Evolutionary conservation across 2,329 filamentous ascomycete species (phyloP).

Genomic region (Phialophora verrucosa): DNA sequence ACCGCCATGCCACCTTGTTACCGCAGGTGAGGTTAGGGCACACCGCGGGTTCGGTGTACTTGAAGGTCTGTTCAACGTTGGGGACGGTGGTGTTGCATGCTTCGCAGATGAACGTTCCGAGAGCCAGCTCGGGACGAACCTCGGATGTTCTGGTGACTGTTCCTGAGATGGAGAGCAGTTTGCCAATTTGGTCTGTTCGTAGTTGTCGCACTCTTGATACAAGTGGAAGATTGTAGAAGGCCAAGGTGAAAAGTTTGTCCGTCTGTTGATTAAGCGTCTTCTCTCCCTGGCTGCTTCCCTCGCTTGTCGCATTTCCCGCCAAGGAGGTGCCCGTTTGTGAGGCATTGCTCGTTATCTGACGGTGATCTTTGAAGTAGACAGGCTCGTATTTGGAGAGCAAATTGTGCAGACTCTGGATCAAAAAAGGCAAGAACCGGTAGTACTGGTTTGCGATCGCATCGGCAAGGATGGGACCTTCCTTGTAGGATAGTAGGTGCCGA

Average conservation of each 20-base stretch:
- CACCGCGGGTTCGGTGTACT: slow-evolving; percentile 95
- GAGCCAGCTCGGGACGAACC: slow-evolving; percentile 88
- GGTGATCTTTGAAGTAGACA: slow-evolving; percentile 89
- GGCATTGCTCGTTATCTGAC: slow-evolving; percentile 78
- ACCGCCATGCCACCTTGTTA: slow-evolving; percentile 89
- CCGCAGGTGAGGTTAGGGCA: slow-evolving; percentile 87
- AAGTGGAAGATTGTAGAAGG: slow-evolving; percentile 90
- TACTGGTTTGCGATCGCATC: slow-evolving; percentile 88
- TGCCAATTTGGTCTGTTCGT: slow-evolving; percentile 87
- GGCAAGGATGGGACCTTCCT: slow-evolving; percentile 67
- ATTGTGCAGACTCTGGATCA: slow-evolving; percentile 86
- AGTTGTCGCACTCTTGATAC: slow-evolving; percentile 85
- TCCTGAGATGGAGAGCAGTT: slow-evolving; percentile 92
- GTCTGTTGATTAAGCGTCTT: slow-evolving; percentile 92
- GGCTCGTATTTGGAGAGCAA: slow-evolving; percentile 94
- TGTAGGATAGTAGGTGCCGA: slow-evolving; percentile 82
- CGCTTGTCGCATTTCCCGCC: slow-evolving; percentile 62
- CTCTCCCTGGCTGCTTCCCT: slow-evolving; percentile 66
- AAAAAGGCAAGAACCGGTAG: slow-evolving; percentile 92
- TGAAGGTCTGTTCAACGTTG: slow-evolving; percentile 95
- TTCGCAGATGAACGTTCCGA: slow-evolving; percentile 92
- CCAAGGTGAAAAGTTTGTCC: slow-evolving; percentile 91
- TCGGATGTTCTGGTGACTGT: slow-evolving; percentile 97
- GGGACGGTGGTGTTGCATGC: slow-evolving; percentile 81
- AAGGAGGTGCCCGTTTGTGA: slow-evolving; percentile 71